phyloP scores from a whole-genome alignment of 257 asterid species.

The Solanum commersonii region DNA sequence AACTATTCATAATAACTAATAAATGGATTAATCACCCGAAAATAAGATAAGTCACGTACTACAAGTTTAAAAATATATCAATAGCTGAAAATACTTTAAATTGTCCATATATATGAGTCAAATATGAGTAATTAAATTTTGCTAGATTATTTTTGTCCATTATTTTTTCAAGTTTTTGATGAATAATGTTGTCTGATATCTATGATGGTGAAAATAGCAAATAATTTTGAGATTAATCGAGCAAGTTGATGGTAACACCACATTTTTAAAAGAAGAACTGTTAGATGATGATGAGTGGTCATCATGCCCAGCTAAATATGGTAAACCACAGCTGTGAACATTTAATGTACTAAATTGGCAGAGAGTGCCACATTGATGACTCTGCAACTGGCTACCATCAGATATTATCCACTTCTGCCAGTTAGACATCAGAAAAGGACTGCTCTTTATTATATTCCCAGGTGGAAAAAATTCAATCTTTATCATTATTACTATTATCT shows the following conservation, averaged over 20 bases:
- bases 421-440: conserved; percentile 13
- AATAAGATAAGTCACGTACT: conserved; percentile 15
- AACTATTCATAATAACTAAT: neutral
- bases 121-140: neutral
- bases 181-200: neutral
- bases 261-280: neutral
- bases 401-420: conserved; percentile 9
- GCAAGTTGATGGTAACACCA: neutral
- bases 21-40: neutral
- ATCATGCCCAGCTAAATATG: conserved; percentile 5
- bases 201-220: neutral
- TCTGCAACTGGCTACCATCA: conserved; percentile 3
- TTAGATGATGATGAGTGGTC: neutral
- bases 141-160: neutral
- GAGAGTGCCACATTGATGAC: conserved; percentile 12
- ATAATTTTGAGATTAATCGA: neutral
- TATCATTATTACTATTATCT: conserved; percentile 1
- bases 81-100: conserved; percentile 10
- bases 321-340: conserved; percentile 2
- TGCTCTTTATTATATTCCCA: conserved; percentile 6
- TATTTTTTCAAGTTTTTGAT: neutral
- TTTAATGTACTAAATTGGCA: conserved; percentile 3
- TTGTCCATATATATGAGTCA: neutral
- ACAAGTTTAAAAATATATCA: conserved; percentile 14
- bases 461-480: conserved; percentile 11